These are phyloP conservation scores for Lasiodiplodia sp. DNA, from an alignment of 2,329 filamentous ascomycete genomes.

Conservation along the genomic window DNA sequence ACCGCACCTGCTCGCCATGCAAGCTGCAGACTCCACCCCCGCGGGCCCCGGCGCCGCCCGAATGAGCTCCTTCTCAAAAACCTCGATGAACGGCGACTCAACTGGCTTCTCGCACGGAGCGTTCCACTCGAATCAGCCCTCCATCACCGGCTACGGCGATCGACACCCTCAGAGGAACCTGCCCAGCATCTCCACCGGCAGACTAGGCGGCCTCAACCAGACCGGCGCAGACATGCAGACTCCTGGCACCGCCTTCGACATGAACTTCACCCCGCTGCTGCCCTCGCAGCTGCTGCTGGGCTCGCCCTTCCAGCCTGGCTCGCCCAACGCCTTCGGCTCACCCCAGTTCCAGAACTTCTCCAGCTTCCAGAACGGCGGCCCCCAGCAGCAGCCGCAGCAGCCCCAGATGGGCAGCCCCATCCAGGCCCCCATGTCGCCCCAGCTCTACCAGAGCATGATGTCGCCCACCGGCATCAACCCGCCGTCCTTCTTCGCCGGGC, in stretches of 20 bases:
- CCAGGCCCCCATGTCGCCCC: constrained; percentile 76
- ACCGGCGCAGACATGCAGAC: constrained; percentile 78
- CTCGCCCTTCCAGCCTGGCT: constrained; percentile 95
- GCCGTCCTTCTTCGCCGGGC: constrained; percentile 78
- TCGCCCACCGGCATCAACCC: constrained; percentile 85
- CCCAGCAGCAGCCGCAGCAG: constrained; percentile 67
- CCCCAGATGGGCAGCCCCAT: constrained; percentile 76
- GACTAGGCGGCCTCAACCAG: constrained; percentile 63
- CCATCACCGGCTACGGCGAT: constrained; percentile 81
- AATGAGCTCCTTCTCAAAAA: constrained; percentile 73
- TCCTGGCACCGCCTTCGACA: constrained; percentile 89
- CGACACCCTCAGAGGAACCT: constrained; percentile 89
- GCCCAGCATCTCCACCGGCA: constrained; percentile 88
- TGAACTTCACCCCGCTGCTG: constrained; percentile 97
- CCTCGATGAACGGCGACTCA: constrained; percentile 73
- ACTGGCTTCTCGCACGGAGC: constrained; percentile 93
- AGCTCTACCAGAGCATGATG: constrained; percentile 83
- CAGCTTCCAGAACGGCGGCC: constrained; percentile 65
- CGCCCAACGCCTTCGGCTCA: constrained; percentile 85
- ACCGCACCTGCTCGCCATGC: constrained; percentile 89
- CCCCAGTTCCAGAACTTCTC: constrained; percentile 89
- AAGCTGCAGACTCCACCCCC: constrained; percentile 76
- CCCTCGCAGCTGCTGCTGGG: constrained; percentile 94
- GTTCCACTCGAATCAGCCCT: constrained; percentile 80
- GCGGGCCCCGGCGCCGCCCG: constrained; percentile 64